Evolutionary conservation across 257 asterid genomes (phyloP).

Genomic region (Solanum lignicaule): DNA sequence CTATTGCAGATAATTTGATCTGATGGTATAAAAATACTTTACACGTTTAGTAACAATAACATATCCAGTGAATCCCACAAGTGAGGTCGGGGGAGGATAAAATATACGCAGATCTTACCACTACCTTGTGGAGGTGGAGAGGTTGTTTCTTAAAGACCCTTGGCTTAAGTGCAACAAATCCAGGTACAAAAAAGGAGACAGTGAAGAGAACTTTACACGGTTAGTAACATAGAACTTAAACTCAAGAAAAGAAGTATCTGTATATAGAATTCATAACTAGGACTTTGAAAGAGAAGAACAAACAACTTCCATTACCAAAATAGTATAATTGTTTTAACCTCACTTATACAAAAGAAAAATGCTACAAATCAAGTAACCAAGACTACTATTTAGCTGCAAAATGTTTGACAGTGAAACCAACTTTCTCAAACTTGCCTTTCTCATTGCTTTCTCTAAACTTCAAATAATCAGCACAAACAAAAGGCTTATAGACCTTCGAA

Average conservation of each 20-base stretch:
- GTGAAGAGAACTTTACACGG: background rate
- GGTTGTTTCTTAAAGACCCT: background rate
- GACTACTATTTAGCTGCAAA: slow-evolving; percentile 33
- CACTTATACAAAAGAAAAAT: background rate
- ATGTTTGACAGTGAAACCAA: slow-evolving; percentile 60
- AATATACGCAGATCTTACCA: background rate
- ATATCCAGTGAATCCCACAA: no score
- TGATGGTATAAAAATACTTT: background rate
- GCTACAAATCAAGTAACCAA: background rate
- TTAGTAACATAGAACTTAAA: background rate
- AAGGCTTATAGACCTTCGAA: slow-evolving; percentile 35
- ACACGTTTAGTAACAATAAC: background rate
- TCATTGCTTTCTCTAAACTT: slow-evolving; percentile 54
- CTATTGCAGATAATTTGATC: background rate
- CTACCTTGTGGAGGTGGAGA: rapidly evolving
- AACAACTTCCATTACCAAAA: background rate
- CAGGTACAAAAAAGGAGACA: background rate
- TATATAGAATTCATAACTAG: background rate
- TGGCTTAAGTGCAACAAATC: background rate
- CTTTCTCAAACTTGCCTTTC: slow-evolving; percentile 64
- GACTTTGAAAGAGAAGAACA: background rate
- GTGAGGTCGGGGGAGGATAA: no score
- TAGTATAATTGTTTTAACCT: background rate
- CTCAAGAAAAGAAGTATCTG: background rate
- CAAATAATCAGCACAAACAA: slow-evolving; percentile 48